Percentiles rank a stretch among this genome's conserved stretches.
Conservation (phyloP, 768 basidiomycete species). For the Cystofilobasidium capitatum region DNA sequence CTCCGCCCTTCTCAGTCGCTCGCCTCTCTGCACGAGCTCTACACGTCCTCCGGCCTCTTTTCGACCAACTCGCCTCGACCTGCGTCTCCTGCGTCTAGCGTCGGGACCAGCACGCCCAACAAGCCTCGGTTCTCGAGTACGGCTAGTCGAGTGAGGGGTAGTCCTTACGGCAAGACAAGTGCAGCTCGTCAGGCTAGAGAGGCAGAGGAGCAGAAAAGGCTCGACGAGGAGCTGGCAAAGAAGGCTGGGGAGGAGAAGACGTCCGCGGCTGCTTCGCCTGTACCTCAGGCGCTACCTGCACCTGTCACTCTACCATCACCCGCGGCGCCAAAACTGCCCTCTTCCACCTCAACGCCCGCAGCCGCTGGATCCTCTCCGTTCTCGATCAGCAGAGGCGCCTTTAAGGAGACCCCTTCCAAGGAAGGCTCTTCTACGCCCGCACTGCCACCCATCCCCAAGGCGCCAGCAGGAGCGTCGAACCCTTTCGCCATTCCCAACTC, state of each 20-base stretch:
- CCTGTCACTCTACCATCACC: not conserved
- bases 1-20: conserved; percentile 22
- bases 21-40: conserved; percentile 15
- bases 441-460: not conserved
- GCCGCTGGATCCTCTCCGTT: not conserved
- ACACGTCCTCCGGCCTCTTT: conserved; percentile 10
- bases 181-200: conserved; percentile 8
- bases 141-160: not conserved
- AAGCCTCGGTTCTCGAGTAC: conserved; percentile 8
- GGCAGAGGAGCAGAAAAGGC: conserved; percentile 16
- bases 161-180: not conserved
- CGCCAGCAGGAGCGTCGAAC: not conserved
- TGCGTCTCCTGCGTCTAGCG: not conserved
- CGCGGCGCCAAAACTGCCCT: not conserved
- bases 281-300: not conserved
- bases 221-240: conserved; percentile 10
- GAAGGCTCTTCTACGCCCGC: too few relatives aligned
- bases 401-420: too few relatives aligned
- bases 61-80: not conserved
- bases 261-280: not conserved
- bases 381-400: not conserved
- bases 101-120: not conserved
- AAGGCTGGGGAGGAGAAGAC: conserved; percentile 15
- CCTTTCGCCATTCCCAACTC: conserved; percentile 12
- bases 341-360: not conserved